Evolutionary conservation across 2,329 filamentous ascomycete genomes (phyloP).

Genomic region (Scedosporium apiospermum): DNA sequence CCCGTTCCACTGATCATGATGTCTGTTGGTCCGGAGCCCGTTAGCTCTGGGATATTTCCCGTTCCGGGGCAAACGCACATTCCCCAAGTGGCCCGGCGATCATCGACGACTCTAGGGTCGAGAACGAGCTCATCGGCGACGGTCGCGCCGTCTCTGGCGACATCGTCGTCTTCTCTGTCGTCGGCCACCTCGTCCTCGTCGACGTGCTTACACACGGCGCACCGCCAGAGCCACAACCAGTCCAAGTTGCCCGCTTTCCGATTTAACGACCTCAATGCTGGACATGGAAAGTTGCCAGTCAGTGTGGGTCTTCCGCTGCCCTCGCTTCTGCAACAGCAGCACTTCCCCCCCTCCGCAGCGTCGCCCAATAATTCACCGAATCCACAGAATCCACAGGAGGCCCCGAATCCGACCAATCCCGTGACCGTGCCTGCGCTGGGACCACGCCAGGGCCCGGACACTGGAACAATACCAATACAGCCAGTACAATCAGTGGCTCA

Average conservation of each 20-base stretch:
- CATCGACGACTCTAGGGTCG: constrained; percentile 1
- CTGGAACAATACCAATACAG: constrained; percentile 9
- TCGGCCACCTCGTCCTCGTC: constrained; percentile 2
- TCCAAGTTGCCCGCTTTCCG: constrained; percentile 48
- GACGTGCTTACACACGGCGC: constrained; percentile 14
- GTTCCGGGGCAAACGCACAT: background rate
- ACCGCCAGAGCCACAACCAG: constrained; percentile 43
- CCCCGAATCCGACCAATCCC: background rate
- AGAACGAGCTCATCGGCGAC: constrained; percentile 4
- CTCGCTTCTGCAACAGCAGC: constrained; percentile 6
- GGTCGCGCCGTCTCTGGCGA: background rate
- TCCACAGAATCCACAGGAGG: constrained; percentile 5
- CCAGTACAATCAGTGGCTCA: constrained; percentile 14
- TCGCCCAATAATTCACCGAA: constrained; percentile 15
- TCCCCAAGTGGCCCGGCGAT: background rate
- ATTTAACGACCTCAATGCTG: constrained; percentile 35
- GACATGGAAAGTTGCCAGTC: background rate
- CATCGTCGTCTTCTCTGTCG: constrained; percentile 1
- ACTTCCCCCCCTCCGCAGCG: constrained; percentile 6
- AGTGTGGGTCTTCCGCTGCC: constrained; percentile 3
- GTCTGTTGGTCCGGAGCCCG: constrained; percentile 2
- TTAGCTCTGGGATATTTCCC: background rate
- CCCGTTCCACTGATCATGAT: background rate
- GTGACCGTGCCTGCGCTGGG: background rate
- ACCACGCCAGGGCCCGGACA: background rate